These are phyloP conservation scores for Bertia moriformis DNA, from an alignment of 2,329 filamentous ascomycete species.

Conservation along the genomic window DNA sequence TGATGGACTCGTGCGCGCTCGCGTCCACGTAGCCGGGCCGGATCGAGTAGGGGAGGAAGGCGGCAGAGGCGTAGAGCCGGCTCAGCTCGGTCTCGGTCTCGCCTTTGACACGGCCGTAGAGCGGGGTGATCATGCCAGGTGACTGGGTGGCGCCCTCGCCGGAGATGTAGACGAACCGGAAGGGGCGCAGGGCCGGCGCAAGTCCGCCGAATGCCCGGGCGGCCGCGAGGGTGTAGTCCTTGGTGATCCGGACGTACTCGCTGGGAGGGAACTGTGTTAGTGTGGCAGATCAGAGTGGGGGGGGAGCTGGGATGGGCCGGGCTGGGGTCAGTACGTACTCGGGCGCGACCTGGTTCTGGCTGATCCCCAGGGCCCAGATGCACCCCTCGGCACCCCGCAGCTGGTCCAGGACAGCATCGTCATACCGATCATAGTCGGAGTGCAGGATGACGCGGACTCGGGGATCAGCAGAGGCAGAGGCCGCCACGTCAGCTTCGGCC, in stretches of 20 bases:
- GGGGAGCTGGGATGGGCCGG: neutral
- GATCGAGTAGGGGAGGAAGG: neutral
- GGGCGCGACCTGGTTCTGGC: constrained; percentile 39
- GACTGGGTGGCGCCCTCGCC: constrained; percentile 43
- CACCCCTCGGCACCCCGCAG: constrained; percentile 52
- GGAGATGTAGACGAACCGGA: constrained; percentile 61
- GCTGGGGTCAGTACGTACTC: constrained; percentile 29
- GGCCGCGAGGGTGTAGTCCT: constrained; percentile 48
- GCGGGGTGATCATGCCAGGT: constrained; percentile 36
- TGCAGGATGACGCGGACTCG: constrained; percentile 55
- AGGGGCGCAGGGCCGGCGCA: constrained; percentile 26
- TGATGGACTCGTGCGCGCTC: neutral
- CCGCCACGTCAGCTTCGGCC: constrained; percentile 41
- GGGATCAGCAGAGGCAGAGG: constrained; percentile 35
- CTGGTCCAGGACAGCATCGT: constrained; percentile 35
- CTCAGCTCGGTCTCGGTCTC: constrained; percentile 36
- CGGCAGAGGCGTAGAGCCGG: neutral
- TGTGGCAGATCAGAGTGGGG: too few species aligned
- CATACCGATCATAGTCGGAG: constrained; percentile 49
- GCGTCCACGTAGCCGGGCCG: neutral
- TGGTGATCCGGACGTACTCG: constrained; percentile 55
- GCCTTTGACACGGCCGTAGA: constrained; percentile 54
- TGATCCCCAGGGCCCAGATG: constrained; percentile 62
- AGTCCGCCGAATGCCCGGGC: constrained; percentile 42
- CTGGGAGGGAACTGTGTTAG: constrained; percentile 9